These are phyloP conservation scores for Chloris gayana DNA, from an alignment of 176 grass and related monocot genomes.

Conservation along the genomic window DNA sequence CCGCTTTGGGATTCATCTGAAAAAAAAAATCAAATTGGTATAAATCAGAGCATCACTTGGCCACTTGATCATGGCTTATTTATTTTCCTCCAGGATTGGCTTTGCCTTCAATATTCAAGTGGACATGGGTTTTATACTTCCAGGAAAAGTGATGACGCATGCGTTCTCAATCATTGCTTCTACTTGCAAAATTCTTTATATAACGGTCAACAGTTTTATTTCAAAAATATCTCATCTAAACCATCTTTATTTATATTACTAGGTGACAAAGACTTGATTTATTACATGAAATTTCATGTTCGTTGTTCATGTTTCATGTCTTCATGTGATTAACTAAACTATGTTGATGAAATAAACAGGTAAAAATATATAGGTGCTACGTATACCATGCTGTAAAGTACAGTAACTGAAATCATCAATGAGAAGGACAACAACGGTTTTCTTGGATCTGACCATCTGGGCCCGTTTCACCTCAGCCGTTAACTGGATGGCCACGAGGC, in stretches of 20 bases:
- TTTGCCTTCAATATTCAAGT: neutral
- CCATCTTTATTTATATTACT: neutral
- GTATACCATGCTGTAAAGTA: neutral
- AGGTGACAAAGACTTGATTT: neutral
- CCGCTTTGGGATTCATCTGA: neutral
- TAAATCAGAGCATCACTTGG: neutral
- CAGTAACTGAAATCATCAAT: constrained; percentile 34
- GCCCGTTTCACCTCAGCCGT: constrained; percentile 24
- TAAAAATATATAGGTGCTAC: constrained; percentile 17
- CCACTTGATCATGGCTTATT: neutral
- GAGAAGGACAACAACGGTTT: constrained; percentile 47
- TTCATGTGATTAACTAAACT: constrained; percentile 1
- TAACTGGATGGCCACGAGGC: constrained; percentile 53
- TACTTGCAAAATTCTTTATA: constrained; percentile 10
- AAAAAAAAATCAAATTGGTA: neutral
- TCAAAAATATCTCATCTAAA: neutral
- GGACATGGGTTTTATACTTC: neutral
- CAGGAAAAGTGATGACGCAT: neutral
- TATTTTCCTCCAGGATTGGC: neutral
- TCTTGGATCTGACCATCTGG: constrained; percentile 42
- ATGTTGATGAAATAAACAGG: neutral
- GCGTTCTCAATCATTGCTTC: constrained; percentile 37
- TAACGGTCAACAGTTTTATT: neutral
- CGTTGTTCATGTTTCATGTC: neutral
- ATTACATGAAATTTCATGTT: neutral